Evolutionary conservation across 192 early-diverging fungal species (phyloP), one percentile per base, ranked within the genome.

Genomic region (Glomus cerebriforme): DNA sequence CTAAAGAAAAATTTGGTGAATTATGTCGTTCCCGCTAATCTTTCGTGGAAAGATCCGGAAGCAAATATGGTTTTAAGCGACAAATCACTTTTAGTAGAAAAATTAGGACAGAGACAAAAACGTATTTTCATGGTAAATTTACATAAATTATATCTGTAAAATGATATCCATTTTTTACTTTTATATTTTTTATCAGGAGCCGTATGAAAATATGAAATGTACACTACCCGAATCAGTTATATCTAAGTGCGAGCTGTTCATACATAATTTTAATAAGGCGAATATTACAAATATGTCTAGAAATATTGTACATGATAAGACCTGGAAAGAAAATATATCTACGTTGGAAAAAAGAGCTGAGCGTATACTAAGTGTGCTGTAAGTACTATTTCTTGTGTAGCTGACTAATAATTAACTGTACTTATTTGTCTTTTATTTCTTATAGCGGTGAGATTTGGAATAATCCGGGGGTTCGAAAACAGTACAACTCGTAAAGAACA

Each of bases 201-300:
- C 70, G 12, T 13, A 8, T 8, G 13, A 72, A 9, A 72, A 72
- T 54, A 72, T 72, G 43, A 72, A 72, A 72, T 72, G 43, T 35
- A 15, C 8, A 22, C 15, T 67, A 19, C 65, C 31, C 2, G 24
- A 54, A 27, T 54, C n/a, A 47, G 15, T 72, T 17, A n/a, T 47
- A 15, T 72, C 43, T 6, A 72, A 47, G 26, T 72, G 70, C 24
- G 29, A 47, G 70, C 19, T 26, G 24, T 72, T 72, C 24, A 32
- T 54, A 54, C 0, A 72, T 72, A n/a, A 72, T 47, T 72, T 72
- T 72, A 54, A 72, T 54, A 34, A 54, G 45, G n/a, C 24, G 7
- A n/a, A 24, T 26, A 29, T 45, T 54, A 54, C 43, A 72, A 22
- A 72, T 72, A 26, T 13, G 6, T n/a, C 24, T n/a, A 72, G 35